These are phyloP conservation scores for Urochloa ruziziensis DNA, from an alignment of 176 grass and related monocot genomes.

Conservation along the genomic window DNA sequence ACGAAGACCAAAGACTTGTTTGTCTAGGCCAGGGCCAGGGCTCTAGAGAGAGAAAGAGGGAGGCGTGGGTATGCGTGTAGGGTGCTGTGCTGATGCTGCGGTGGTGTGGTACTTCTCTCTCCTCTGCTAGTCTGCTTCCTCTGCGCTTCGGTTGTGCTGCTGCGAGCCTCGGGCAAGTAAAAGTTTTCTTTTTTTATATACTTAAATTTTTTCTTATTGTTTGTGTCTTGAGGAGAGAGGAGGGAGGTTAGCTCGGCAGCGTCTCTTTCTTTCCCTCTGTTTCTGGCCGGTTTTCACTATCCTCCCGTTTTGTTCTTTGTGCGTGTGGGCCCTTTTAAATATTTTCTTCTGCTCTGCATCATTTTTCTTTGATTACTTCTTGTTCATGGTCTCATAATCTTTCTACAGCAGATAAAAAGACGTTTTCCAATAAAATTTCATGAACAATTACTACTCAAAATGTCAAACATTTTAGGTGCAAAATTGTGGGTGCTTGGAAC, in stretches of 20 bases:
- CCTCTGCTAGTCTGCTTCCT: background rate
- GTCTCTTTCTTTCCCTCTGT: background rate
- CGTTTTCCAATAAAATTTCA: no score
- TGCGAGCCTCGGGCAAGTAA: constrained; percentile 21
- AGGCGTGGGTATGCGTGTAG: background rate
- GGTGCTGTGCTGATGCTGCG: background rate
- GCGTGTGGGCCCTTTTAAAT: background rate
- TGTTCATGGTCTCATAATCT: background rate
- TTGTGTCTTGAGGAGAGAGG: background rate
- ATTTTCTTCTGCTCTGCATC: no score
- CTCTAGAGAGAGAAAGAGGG: background rate
- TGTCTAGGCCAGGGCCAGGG: background rate
- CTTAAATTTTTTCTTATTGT: background rate
- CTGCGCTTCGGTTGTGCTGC: background rate
- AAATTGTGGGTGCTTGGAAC: no score
- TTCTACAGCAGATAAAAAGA: no score
- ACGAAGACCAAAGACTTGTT: constrained; percentile 26
- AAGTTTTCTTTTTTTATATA: constrained; percentile 2
- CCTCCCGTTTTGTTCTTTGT: background rate
- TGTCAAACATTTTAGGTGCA: no score
- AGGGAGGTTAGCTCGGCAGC: background rate
- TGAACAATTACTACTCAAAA: no score
- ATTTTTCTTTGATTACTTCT: background rate
- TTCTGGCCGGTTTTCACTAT: background rate
- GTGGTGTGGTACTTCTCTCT: background rate